phyloP scores from a whole-genome alignment of 2,329 filamentous ascomycete species.

The Hymenoscyphus repandus region DNA sequence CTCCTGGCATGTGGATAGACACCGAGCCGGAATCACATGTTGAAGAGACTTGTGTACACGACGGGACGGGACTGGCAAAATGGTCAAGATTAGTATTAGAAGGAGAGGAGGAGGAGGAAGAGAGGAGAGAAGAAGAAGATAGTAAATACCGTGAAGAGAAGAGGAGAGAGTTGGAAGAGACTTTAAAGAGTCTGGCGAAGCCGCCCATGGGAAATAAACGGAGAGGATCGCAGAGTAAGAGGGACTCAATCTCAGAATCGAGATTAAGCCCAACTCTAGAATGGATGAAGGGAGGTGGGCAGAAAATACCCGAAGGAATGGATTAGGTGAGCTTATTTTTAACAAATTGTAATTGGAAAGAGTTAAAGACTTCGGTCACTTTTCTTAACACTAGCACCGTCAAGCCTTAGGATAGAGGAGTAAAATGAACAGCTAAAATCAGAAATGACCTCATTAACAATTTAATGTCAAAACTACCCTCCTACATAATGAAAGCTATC shows the following conservation, averaged over 20 bases:
- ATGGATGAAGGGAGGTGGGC: neutral
- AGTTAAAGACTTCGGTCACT: too few species aligned
- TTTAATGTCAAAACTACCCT: too few species aligned
- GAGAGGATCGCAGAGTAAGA: neutral
- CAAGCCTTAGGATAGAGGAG: too few species aligned
- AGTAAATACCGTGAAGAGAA: neutral
- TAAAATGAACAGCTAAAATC: too few species aligned
- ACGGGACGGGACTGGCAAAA: conserved; percentile 12
- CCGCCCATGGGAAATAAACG: neutral
- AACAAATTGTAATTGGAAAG: too few species aligned
- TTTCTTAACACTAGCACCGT: too few species aligned
- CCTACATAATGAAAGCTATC: too few species aligned
- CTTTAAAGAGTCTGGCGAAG: conserved; percentile 1
- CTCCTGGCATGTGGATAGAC: conserved; percentile 8
- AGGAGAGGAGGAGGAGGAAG: conserved; percentile 12
- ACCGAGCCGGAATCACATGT: neutral
- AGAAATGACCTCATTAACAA: too few species aligned
- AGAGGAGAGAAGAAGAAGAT: conserved; percentile 1
- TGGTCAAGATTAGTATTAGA: conserved; percentile 11
- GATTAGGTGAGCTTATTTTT: neutral
- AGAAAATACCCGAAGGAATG: neutral
- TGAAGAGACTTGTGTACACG: conserved; percentile 12
- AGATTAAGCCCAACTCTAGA: neutral
- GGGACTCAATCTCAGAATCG: neutral
- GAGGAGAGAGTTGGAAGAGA: neutral